These are phyloP conservation scores for Xylaria sp. DNA, from an alignment of 2,329 filamentous ascomycete species.

Conservation along the genomic window DNA sequence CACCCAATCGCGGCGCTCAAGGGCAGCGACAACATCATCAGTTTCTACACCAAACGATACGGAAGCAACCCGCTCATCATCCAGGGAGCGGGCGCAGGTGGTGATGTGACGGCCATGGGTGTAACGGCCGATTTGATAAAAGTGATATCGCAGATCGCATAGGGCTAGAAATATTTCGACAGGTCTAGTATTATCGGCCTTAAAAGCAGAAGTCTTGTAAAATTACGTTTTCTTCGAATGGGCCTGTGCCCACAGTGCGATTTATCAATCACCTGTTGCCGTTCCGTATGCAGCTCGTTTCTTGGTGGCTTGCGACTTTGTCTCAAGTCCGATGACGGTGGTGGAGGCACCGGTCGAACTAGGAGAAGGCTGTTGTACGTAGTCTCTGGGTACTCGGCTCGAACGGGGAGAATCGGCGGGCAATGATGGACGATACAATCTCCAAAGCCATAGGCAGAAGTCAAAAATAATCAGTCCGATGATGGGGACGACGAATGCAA, in stretches of 20 bases:
- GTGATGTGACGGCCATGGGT: constrained; percentile 97
- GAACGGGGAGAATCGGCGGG: constrained; percentile 39
- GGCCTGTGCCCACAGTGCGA: neutral
- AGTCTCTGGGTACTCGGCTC: constrained; percentile 37
- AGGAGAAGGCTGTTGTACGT: constrained; percentile 30
- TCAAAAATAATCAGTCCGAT: constrained; percentile 61
- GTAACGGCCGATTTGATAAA: constrained; percentile 94
- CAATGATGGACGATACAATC: constrained; percentile 50
- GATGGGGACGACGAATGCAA: constrained; percentile 60
- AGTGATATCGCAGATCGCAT: constrained; percentile 77
- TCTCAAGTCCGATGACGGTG: constrained; percentile 31
- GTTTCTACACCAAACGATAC: constrained; percentile 97
- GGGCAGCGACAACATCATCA: constrained; percentile 99
- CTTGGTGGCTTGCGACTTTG: constrained; percentile 29
- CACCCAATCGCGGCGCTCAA: constrained; percentile 94
- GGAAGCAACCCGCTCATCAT: constrained; percentile 90
- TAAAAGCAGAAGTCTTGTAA: constrained; percentile 23
- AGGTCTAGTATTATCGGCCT: constrained; percentile 28
- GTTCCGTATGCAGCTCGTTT: constrained; percentile 37
- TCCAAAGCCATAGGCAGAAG: constrained; percentile 63
- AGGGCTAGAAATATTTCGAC: constrained; percentile 40
- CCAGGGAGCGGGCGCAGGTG: constrained; percentile 92
- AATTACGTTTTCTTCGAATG: constrained; percentile 17
- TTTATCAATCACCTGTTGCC: constrained; percentile 29
- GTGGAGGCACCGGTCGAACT: constrained; percentile 24